Conservation (phyloP, 805 yeast species). For the Cyberlindnera lachancei region DNA sequence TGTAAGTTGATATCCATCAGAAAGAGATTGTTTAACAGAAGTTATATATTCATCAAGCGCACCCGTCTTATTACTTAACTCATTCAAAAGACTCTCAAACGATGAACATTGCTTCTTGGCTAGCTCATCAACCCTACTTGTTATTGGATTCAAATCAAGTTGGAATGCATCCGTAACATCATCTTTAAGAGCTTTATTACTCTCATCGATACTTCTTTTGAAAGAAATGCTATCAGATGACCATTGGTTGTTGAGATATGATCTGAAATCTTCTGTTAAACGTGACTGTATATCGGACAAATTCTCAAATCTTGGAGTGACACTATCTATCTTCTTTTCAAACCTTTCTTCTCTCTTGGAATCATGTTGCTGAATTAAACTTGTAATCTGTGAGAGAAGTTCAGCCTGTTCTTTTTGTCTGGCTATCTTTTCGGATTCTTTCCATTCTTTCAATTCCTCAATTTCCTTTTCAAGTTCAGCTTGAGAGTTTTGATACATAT, state of each 20-base stretch:
- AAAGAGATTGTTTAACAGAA: conserved; percentile 8
- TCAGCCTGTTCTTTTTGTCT: background rate
- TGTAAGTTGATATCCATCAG: conserved; percentile 11
- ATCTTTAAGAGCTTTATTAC: background rate
- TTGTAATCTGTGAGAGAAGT: conserved; percentile 8
- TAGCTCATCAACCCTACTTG: background rate
- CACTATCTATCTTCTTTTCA: conserved; percentile 1
- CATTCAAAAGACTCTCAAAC: conserved; percentile 1
- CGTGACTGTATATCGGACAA: conserved; percentile 8
- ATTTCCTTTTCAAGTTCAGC: conserved; percentile 3
- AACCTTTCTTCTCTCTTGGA: conserved; percentile 3
- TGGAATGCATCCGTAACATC: background rate
- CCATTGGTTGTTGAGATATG: background rate
- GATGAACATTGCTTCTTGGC: background rate
- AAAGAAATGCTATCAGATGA: background rate
- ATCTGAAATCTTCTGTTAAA: background rate
- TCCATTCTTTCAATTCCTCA: background rate
- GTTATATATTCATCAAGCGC: conserved; percentile 7
- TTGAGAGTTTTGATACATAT: background rate
- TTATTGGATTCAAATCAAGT: background rate
- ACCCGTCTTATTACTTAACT: conserved; percentile 7
- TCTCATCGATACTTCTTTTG: background rate
- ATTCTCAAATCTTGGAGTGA: conserved; percentile 7
- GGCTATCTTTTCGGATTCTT: background rate
- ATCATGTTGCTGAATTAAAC: conserved; percentile 9